phyloP scores from a whole-genome alignment of 1,284 basidiomycete species.

The Trichosporon sp. region DNA sequence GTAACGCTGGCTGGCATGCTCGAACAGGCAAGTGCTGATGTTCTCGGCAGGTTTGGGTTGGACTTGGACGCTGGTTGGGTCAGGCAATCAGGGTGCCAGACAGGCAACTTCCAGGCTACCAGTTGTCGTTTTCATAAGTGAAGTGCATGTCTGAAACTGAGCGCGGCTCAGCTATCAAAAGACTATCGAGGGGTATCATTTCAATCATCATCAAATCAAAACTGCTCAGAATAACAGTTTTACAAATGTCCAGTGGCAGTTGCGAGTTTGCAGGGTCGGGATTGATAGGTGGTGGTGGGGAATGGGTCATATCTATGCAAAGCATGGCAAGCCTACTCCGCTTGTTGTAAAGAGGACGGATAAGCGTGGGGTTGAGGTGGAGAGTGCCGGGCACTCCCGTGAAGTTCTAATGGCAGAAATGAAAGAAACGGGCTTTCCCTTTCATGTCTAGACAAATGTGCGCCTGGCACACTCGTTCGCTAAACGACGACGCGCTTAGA shows the following conservation, averaged over 20 bases:
- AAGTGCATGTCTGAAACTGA: constrained; percentile 14
- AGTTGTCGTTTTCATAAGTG: background rate
- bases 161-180: constrained; percentile 17
- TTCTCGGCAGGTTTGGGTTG: background rate
- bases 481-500: constrained; percentile 37
- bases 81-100: background rate
- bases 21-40: constrained; percentile 9
- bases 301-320: constrained; percentile 19
- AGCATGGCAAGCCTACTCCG: constrained; percentile 16
- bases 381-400: background rate
- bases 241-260: constrained; percentile 19
- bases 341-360: constrained; percentile 3
- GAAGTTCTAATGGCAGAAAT: constrained; percentile 8
- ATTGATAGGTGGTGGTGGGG: background rate
- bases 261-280: constrained; percentile 14
- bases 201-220: constrained; percentile 18
- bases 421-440: background rate
- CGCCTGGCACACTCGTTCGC: constrained; percentile 12
- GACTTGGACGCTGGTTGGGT: background rate
- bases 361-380: background rate
- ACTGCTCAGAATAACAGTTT: constrained; percentile 19
- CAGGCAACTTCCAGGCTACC: no score
- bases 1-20: background rate
- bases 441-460: constrained; percentile 15
- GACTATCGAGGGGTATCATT: constrained; percentile 18